These are phyloP conservation scores for Zymoseptoria tritici DNA, from an alignment of 2,329 filamentous ascomycete genomes.

Conservation along the genomic window DNA sequence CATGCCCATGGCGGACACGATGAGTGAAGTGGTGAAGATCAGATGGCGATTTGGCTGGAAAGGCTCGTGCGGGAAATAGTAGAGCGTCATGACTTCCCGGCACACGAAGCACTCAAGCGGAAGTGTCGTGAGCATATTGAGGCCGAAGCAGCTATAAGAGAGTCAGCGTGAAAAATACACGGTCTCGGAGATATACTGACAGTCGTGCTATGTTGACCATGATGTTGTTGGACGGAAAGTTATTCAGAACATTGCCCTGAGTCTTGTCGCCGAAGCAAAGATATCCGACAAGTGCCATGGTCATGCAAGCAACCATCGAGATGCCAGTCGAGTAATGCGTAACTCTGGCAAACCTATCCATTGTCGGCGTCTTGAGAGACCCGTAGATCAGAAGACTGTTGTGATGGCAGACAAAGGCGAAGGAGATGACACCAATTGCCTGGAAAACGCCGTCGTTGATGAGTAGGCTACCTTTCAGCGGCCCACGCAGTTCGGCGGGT, in stretches of 20 bases:
- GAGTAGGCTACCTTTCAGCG: conserved; percentile 62
- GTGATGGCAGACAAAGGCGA: conserved; percentile 79
- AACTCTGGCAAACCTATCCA: conserved; percentile 87
- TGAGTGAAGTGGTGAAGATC: conserved; percentile 73
- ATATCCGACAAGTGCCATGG: conserved; percentile 83
- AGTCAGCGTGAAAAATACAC: background rate
- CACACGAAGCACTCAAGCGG: conserved; percentile 97
- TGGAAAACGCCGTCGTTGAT: conserved; percentile 87
- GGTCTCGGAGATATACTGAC: conserved; percentile 29
- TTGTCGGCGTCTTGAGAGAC: conserved; percentile 84
- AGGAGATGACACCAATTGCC: conserved; percentile 95
- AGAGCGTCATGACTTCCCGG: conserved; percentile 90
- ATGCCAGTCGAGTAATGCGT: conserved; percentile 90
- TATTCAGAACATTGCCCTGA: conserved; percentile 93
- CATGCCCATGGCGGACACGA: conserved; percentile 69
- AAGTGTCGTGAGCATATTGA: conserved; percentile 97
- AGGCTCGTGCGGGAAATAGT: conserved; percentile 63
- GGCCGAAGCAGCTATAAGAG: conserved; percentile 64
- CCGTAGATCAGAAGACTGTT: conserved; percentile 97
- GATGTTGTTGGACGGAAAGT: conserved; percentile 82
- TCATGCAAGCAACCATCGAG: conserved; percentile 83
- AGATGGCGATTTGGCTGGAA: conserved; percentile 81
- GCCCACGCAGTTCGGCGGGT: conserved; percentile 63
- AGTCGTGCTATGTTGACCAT: conserved; percentile 93
- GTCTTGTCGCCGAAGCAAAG: conserved; percentile 89